Evolutionary conservation across 768 basidiomycete genomes (phyloP).

Genomic region (Phanerodontia chrysosporium): DNA sequence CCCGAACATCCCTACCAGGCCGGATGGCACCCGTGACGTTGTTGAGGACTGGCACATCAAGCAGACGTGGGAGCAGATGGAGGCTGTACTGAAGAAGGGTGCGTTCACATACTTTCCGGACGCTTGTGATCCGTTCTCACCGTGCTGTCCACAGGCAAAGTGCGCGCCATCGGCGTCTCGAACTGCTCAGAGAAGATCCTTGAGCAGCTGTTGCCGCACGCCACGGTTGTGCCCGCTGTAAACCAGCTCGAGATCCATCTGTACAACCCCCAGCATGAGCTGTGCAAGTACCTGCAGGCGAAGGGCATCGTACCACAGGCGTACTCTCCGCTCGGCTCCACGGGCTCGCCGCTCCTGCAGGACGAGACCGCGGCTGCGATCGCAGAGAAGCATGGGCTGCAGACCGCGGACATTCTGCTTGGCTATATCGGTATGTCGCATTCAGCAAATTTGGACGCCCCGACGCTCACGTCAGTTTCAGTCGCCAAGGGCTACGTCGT

Average conservation of each 20-base stretch:
- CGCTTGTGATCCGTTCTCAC: not conserved
- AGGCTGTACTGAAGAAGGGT: slow-evolving; percentile 64
- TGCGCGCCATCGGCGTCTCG: slow-evolving; percentile 64
- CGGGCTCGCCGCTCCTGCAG: slow-evolving; percentile 57
- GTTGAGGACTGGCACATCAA: slow-evolving; percentile 60
- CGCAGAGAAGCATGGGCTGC: slow-evolving; percentile 51
- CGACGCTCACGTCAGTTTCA: slow-evolving; percentile 17
- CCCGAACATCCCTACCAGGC: slow-evolving; percentile 51
- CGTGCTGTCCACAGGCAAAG: slow-evolving; percentile 47
- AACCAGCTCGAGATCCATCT: slow-evolving; percentile 77
- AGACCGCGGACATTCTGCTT: slow-evolving; percentile 54
- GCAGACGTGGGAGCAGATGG: slow-evolving; percentile 86
- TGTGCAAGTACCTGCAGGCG: slow-evolving; percentile 55
- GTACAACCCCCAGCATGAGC: slow-evolving; percentile 71
- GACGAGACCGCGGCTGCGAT: slow-evolving; percentile 60
- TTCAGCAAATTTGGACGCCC: not conserved
- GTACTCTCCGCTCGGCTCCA: slow-evolving; percentile 77
- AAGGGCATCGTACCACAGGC: slow-evolving; percentile 72
- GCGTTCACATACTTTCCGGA: slow-evolving; percentile 10
- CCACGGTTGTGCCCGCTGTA: slow-evolving; percentile 66
- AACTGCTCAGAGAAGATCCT: slow-evolving; percentile 70
- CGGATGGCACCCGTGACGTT: slow-evolving; percentile 64
- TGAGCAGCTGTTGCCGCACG: slow-evolving; percentile 63
- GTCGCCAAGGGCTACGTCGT: slow-evolving; percentile 62
- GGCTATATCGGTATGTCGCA: slow-evolving; percentile 53